Conservation (phyloP, 768 basidiomycete species). For the Mrakia gelida region DNA sequence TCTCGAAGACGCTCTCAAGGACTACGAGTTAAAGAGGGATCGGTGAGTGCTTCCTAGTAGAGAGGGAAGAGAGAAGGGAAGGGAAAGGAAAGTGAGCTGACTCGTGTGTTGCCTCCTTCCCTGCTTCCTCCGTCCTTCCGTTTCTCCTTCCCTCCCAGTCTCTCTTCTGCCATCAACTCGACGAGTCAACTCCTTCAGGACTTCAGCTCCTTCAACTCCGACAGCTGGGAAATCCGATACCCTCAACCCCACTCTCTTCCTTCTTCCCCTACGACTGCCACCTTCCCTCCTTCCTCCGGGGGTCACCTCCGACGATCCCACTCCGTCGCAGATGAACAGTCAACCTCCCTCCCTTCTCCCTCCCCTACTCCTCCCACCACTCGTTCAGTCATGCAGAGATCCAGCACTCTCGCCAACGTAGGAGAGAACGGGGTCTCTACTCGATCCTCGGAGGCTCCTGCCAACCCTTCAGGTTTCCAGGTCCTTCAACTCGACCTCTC, state of each 20-base stretch:
- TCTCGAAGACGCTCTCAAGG: conserved; percentile 66
- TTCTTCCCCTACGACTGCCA: conserved; percentile 6
- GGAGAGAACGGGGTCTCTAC: conserved; percentile 46
- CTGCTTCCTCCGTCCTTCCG: neutral
- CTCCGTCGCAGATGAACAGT: conserved; percentile 79
- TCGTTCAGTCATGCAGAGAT: conserved; percentile 51
- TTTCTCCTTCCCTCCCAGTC: conserved; percentile 47
- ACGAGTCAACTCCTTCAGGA: conserved; percentile 65
- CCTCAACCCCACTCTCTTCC: conserved; percentile 49
- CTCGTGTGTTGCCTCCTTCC: neutral
- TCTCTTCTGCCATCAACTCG: conserved; percentile 70
- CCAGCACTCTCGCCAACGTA: conserved; percentile 51
- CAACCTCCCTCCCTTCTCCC: conserved; percentile 35
- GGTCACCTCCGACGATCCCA: conserved; percentile 57
- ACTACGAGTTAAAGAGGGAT: conserved; percentile 69
- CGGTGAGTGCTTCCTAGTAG: conserved; percentile 51
- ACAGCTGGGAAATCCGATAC: conserved; percentile 84
- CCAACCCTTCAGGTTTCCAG: conserved; percentile 61
- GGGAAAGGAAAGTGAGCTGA: conserved; percentile 9
- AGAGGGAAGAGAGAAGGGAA: neutral
- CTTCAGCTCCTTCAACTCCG: conserved; percentile 73
- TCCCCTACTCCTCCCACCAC: neutral
- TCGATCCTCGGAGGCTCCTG: conserved; percentile 42
- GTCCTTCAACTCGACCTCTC: conserved; percentile 90
- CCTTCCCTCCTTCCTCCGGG: conserved; percentile 35